A percentile compares a stretch with the other conserved stretches of the same genome.
Conservation (phyloP, 768 basidiomycete genomes). For the Leccinum broughii region DNA sequence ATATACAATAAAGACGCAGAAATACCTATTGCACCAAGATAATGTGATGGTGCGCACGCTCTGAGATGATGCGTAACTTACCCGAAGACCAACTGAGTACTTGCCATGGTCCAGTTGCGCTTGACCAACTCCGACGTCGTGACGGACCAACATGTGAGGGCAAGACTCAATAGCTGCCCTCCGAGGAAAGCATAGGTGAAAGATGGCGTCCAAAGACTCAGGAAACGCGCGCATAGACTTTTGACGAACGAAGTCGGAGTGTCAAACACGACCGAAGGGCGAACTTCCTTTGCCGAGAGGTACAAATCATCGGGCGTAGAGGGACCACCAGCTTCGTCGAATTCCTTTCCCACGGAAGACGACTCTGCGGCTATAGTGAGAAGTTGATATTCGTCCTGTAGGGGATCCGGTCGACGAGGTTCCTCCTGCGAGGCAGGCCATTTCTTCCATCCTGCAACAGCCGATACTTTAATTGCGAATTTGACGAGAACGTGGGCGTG, state of each 20-base stretch:
- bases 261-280: constrained; percentile 20
- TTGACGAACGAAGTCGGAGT: constrained; percentile 20
- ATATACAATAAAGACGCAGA: constrained; percentile 67
- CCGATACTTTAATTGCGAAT: constrained; percentile 7
- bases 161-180: constrained; percentile 27
- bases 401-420: constrained; percentile 12
- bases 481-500: not conserved
- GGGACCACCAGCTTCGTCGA: constrained; percentile 4
- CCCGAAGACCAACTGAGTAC: constrained; percentile 82
- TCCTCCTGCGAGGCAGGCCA: constrained; percentile 11
- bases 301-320: not conserved
- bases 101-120: constrained; percentile 69
- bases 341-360: constrained; percentile 8
- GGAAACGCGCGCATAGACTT: constrained; percentile 21
- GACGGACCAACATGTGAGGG: constrained; percentile 40
- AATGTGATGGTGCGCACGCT: not conserved
- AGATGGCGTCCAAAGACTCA: constrained; percentile 31
- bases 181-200: constrained; percentile 30
- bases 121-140: constrained; percentile 72
- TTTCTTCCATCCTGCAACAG: constrained; percentile 15
- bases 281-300: constrained; percentile 4
- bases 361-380: constrained; percentile 12
- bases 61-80: constrained; percentile 37
- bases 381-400: constrained; percentile 26
- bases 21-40: constrained; percentile 52